Evolutionary conservation across 139 green algal genomes (phyloP), one percentile per base, ranked within the genome.

Genomic region (Chlorella sorokiniana): DNA sequence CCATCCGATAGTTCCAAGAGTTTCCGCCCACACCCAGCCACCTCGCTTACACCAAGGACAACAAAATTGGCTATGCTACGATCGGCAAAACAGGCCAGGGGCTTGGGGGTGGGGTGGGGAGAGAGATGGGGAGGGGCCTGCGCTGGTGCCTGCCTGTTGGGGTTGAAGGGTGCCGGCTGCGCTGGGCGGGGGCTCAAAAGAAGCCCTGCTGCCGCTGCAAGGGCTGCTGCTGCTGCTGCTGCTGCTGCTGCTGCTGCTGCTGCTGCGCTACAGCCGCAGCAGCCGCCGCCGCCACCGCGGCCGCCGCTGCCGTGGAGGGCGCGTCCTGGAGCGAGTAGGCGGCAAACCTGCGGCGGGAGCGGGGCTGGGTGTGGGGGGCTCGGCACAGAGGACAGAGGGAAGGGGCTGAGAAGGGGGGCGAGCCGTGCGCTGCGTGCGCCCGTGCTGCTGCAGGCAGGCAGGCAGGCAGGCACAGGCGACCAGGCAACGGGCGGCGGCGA

Each of bases 301-400:
- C 48, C 7, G 48, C 48, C 0, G 48, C 56, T 3, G 48, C 48
- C 11, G 56, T 37, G 42, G 69, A 76, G 0, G 69, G n/a, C 2
- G 69, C 69, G 1, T 76, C 69, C 31, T 76, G 69, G 3, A 76
- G 44, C 0, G 69, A 41, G 42, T 76, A 76, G 31, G 41, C 61
- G 45, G 69, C 69, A 61, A 76, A 62, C 42, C 69, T 76, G 69
- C 69, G n/a, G n/a, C n/a, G 8, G 8, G 27, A 14, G 52, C 25
- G 6, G 27, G 6, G 52, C 52, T 5, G 7, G 52, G 20, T 4
- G 10, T 18, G 3, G 3, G 27, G 27, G 3, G 27, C 52, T 4
- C 11, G 52, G 52, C 6, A 4, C 9, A 31, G 38, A 37, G 31
- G 9, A 1, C 38, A 75, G 20, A 18, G 33, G 37, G 65, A 20